Conservation (phyloP, 495 filamentous ascomycete genomes). For the Penicillium robsamsonii region DNA sequence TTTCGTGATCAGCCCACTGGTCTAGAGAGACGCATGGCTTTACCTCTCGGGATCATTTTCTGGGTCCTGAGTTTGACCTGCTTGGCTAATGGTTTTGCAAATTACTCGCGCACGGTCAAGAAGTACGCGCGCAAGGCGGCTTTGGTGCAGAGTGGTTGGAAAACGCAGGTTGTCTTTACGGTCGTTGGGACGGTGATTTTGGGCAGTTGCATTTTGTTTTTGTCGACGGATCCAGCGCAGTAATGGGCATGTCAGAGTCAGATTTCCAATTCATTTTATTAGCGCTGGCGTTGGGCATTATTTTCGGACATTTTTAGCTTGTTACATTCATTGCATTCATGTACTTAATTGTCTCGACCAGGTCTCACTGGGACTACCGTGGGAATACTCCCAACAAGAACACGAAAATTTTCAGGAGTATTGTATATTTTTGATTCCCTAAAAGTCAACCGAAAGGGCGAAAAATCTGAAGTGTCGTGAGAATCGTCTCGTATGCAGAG, state of each 20-base stretch:
- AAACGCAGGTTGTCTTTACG: constrained; percentile 78
- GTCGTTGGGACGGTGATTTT: constrained; percentile 77
- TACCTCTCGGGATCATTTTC: constrained; percentile 85
- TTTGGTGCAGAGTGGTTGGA: constrained; percentile 90
- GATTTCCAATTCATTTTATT: not conserved
- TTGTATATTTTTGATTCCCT: not conserved
- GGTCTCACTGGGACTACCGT: not conserved
- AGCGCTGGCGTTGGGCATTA: constrained; percentile 14
- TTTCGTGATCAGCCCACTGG: constrained; percentile 67
- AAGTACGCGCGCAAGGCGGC: constrained; percentile 76
- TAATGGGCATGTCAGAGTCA: not conserved
- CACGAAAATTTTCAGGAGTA: not conserved
- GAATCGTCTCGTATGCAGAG: not conserved
- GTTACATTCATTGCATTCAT: not conserved
- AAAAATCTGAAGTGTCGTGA: not conserved
- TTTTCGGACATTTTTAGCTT: not conserved
- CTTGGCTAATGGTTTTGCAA: constrained; percentile 71
- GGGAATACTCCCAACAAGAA: not conserved
- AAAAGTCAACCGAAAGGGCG: not conserved
- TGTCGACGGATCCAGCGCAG: constrained; percentile 50
- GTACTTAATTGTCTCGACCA: not conserved
- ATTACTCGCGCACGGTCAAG: constrained; percentile 85
- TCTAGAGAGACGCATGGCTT: constrained; percentile 70
- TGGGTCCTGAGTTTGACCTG: constrained; percentile 78
- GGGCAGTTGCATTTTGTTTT: constrained; percentile 69